phyloP scores from a whole-genome alignment of 371 early-diverging fungal genomes.

The Catenaria anguillulae region DNA sequence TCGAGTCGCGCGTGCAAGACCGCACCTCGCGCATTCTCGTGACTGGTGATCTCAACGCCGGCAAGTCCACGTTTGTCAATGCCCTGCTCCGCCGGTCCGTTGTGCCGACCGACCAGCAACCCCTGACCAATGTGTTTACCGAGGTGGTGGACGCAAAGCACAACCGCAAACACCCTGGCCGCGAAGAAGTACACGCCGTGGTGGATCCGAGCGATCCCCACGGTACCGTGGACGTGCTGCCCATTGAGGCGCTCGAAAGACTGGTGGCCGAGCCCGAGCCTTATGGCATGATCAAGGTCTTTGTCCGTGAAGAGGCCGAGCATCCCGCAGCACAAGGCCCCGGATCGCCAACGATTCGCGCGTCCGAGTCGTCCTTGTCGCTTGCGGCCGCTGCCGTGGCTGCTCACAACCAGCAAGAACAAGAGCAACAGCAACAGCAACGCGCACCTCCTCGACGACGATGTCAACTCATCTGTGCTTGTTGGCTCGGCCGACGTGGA shows the following conservation, averaged over 20 bases:
- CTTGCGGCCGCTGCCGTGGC: no score
- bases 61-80: slow-evolving; percentile 92
- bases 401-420: no score
- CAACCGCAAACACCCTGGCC: not conserved
- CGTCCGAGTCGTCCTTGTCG: no score
- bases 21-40: slow-evolving; percentile 76
- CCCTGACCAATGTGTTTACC: slow-evolving; percentile 84
- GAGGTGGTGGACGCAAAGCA: slow-evolving; percentile 79
- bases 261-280: slow-evolving; percentile 38
- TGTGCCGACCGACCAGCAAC: slow-evolving; percentile 89
- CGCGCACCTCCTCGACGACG: no score
- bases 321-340: no score
- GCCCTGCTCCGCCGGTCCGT: slow-evolving; percentile 74
- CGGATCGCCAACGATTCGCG: no score
- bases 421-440: no score
- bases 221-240: no score
- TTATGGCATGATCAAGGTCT: slow-evolving; percentile 64
- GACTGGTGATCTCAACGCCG: slow-evolving; percentile 93
- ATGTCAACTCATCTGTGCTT: slow-evolving; percentile 29
- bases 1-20: slow-evolving; percentile 69
- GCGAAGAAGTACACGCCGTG: slow-evolving; percentile 67
- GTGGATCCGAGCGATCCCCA: slow-evolving; percentile 16
- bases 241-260: slow-evolving; percentile 19
- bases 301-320: slow-evolving; percentile 52
- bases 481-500: slow-evolving; percentile 86